Percentiles rank a stretch among this genome's conserved stretches.
Evolutionary conservation across 1,139 yeast genomes (phyloP).

Genomic region (Zygosaccharomyces pseudobailii): DNA sequence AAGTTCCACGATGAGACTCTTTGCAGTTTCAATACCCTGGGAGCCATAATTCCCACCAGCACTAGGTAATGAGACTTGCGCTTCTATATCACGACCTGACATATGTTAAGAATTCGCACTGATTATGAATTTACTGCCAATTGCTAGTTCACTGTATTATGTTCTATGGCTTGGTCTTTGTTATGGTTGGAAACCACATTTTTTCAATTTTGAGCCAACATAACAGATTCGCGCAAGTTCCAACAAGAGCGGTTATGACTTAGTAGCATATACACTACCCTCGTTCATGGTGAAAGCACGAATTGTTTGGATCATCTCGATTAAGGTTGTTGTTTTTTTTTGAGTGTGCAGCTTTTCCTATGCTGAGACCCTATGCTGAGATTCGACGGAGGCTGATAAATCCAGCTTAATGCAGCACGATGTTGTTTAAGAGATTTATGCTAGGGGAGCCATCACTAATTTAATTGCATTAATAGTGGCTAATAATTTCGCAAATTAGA

Average conservation of each 20-base stretch:
- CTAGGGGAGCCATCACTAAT: too few species aligned
- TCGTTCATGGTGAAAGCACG: neutral
- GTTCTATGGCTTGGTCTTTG: neutral
- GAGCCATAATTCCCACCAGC: conserved; percentile 21
- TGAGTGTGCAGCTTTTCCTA: too few species aligned
- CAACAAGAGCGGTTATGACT: neutral
- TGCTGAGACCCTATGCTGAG: too few species aligned
- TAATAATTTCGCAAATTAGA: too few species aligned
- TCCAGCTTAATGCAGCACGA: too few species aligned
- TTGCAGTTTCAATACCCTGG: conserved; percentile 19
- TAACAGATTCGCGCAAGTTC: neutral
- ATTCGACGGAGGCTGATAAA: too few species aligned
- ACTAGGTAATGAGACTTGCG: conserved; percentile 38
- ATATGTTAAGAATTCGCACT: conserved; percentile 27
- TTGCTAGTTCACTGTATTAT: neutral
- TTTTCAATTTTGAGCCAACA: neutral
- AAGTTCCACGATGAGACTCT: conserved; percentile 38
- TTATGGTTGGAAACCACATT: neutral
- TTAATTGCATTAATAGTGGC: too few species aligned
- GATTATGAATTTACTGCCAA: neutral
- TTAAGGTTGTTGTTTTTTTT: too few species aligned
- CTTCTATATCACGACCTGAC: conserved; percentile 64
- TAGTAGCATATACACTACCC: neutral
- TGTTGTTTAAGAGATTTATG: too few species aligned
- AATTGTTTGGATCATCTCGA: neutral